Percentiles rank a stretch among this genome's conserved stretches.
These are phyloP conservation scores for Canna indica DNA, from an alignment of 176 grass and related monocot genomes.

Conservation along the genomic window DNA sequence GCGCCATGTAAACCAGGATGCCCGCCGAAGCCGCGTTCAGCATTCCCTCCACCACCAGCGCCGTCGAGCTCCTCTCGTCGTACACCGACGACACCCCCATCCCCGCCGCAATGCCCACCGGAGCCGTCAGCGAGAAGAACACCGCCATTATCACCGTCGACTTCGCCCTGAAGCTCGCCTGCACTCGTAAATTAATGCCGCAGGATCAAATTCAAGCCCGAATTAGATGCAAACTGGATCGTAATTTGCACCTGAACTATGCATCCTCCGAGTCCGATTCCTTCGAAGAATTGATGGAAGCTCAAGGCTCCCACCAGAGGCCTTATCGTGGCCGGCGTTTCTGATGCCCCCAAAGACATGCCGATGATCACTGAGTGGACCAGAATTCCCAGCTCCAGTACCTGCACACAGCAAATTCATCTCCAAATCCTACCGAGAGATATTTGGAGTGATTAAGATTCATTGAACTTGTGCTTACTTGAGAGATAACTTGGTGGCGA, in stretches of 20 bases:
- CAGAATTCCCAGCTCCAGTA: constrained; percentile 87
- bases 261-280: constrained; percentile 79
- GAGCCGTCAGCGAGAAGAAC: constrained; percentile 92
- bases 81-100: constrained; percentile 73
- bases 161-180: constrained; percentile 82
- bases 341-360: constrained; percentile 72
- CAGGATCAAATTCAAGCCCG: not conserved
- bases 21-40: constrained; percentile 77
- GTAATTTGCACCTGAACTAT: constrained; percentile 95
- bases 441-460: too few species aligned
- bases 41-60: constrained; percentile 60
- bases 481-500: constrained; percentile 75
- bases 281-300: constrained; percentile 99
- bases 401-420: constrained; percentile 31
- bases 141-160: constrained; percentile 68
- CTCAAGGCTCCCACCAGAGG: constrained; percentile 87
- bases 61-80: constrained; percentile 49
- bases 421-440: too few species aligned
- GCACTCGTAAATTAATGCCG: constrained; percentile 11
- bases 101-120: constrained; percentile 66
- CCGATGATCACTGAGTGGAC: constrained; percentile 96
- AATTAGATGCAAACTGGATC: too few species aligned
- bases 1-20: constrained; percentile 95
- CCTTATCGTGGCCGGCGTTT: constrained; percentile 60
- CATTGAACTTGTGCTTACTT: constrained; percentile 69